Base-by-base conservation (phyloP, 2,329 filamentous ascomycete species). In the Teratosphaeria viscida region DNA sequence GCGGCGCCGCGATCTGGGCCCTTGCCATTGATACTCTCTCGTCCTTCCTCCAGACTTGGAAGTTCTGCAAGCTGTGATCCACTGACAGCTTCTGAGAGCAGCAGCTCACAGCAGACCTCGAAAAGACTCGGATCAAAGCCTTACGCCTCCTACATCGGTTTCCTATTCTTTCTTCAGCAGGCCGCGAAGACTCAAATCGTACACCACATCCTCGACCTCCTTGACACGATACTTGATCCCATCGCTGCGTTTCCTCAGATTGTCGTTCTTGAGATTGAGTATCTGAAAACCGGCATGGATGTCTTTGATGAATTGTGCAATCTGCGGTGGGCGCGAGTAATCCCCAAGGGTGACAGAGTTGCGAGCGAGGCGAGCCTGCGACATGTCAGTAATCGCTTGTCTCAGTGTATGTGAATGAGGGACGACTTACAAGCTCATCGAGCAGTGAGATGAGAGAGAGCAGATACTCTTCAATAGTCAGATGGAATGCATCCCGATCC, bases 221-320 rank as follows among this genome's bases (percentile, higher is more conserved):
- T 97, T 99, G 70, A 99, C 90, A 68, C 88, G 87, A 72, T 99
- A 99, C 80, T 99, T 99, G 75, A 99, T 88, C 5, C 87, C 88
- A 76, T 99, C 94, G 59, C 90, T 90, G 63, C 90, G 83, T 77
- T 91, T 90, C 61, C 94, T 83, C 70, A 99, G 76, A 26, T 86
- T 85, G 73, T 99, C 94, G 70, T 99, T 99, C 81, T 97, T 97
- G 67, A 99, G 80, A 73, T 99, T 99, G 66, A 99, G 83, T 66
- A 97, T 84, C 81, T 97, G 94, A 77, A 99, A 99, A 16, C 92
- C 94, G 2, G 92, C 90, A 68, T 96, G 92, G 43, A 99, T 77
- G 71, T 97, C 92, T 78, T 96, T 96, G 78, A 96, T 86, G 73
- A 97, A 97, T 64, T 85, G 83, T 73, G 88, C 90, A 74, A 97